A percentile compares a stretch with the other conserved stretches of the same genome.
These are phyloP conservation scores for Fusarium pseudonygamai DNA, from an alignment of 2,329 filamentous ascomycete genomes.

Conservation along the genomic window DNA sequence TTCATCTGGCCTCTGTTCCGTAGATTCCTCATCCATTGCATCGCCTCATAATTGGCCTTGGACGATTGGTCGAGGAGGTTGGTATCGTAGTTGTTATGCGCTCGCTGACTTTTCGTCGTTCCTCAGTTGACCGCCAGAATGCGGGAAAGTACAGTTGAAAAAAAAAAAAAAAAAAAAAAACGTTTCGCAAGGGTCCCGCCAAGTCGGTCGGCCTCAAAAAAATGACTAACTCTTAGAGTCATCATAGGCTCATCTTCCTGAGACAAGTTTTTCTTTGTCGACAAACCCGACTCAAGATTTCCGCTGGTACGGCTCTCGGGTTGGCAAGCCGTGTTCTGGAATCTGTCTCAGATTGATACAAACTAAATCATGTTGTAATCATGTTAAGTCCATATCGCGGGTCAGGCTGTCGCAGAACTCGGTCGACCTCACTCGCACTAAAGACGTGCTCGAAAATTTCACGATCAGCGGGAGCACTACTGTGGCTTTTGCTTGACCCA, in stretches of 20 bases:
- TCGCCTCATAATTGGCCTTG: background rate
- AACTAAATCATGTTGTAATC: constrained; percentile 53
- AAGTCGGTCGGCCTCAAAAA: constrained; percentile 31
- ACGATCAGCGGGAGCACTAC: constrained; percentile 54
- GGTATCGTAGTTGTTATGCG: constrained; percentile 27
- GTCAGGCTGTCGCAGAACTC: constrained; percentile 61
- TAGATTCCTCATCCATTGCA: background rate
- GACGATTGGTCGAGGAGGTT: constrained; percentile 2
- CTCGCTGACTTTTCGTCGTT: constrained; percentile 19
- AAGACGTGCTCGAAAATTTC: constrained; percentile 66
- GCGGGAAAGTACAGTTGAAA: constrained; percentile 29
- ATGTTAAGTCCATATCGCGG: constrained; percentile 64
- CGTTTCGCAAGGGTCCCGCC: constrained; percentile 34
- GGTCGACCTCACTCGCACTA: constrained; percentile 58
- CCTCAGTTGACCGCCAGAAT: constrained; percentile 32
- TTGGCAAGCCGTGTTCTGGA: background rate
- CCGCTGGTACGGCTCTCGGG: constrained; percentile 1
- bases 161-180: constrained; percentile 19
- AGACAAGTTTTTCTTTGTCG: constrained; percentile 18
- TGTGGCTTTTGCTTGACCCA: constrained; percentile 43
- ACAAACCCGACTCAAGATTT: constrained; percentile 6
- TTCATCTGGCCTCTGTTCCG: background rate
- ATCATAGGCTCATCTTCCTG: constrained; percentile 15
- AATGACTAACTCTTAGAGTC: constrained; percentile 16
- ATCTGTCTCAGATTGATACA: constrained; percentile 16